A percentile compares a stretch with the other conserved stretches of the same genome.
Conservation (phyloP, 257 asterid species). For the Solanum boliviense region DNA sequence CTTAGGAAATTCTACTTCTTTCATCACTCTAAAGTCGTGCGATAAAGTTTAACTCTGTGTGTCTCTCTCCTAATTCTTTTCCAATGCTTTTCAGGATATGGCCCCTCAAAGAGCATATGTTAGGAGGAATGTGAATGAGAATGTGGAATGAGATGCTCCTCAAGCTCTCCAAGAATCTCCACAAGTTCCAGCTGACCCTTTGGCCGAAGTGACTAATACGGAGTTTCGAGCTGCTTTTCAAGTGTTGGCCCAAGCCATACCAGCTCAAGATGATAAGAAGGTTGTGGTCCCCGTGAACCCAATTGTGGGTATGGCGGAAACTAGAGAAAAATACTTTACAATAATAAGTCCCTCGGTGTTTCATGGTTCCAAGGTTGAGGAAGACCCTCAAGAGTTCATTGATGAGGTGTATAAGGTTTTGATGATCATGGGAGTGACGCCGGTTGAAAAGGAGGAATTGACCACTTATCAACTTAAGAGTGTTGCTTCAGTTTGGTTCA, state of each 20-base stretch:
- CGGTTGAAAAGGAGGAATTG: background rate
- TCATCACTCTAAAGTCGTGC: background rate
- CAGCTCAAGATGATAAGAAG: background rate
- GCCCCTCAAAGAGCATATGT: background rate
- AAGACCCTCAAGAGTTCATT: background rate
- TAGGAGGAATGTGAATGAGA: background rate
- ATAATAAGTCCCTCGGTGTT: background rate
- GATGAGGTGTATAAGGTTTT: background rate
- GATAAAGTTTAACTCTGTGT: too few relatives aligned
- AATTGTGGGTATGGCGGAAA: background rate
- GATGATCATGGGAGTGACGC: background rate
- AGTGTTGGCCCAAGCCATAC: background rate
- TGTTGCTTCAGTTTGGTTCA: background rate
- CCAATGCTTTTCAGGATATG: too few relatives aligned
- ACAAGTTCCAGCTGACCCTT: too few relatives aligned
- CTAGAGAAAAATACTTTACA: too few relatives aligned
- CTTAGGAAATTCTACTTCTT: background rate
- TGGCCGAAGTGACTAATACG: background rate
- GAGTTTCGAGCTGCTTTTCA: background rate
- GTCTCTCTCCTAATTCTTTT: background rate
- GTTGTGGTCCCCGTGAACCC: background rate
- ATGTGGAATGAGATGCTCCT: background rate
- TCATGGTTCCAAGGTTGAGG: background rate
- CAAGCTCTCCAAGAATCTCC: background rate
- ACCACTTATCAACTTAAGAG: background rate